Evolutionary conservation across 176 grass and related monocot species (phyloP).

Genomic region (Areca catechu): DNA sequence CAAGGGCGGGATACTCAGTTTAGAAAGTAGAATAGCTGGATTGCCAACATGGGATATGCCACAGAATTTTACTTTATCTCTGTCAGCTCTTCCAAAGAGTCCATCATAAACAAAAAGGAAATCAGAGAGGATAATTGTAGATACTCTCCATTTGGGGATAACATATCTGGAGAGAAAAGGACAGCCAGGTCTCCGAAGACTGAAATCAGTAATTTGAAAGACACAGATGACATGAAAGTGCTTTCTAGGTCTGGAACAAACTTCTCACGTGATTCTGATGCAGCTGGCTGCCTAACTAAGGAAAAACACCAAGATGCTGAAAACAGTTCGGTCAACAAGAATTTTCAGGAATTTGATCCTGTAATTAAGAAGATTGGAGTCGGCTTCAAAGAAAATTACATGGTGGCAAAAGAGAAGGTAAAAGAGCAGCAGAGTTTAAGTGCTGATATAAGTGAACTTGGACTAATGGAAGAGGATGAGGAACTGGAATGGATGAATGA

Average conservation of each 20-base stretch:
- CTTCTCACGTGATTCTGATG: neutral
- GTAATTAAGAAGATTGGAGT: conserved; percentile 12
- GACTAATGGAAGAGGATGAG: neutral
- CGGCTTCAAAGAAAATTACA: conserved; percentile 32
- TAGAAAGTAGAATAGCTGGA: conserved; percentile 1
- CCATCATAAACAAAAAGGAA: conserved; percentile 1
- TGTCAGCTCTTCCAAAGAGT: neutral
- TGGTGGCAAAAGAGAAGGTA: conserved; percentile 19
- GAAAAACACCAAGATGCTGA: conserved; percentile 3
- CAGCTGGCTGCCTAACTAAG: neutral
- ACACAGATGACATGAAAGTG: neutral
- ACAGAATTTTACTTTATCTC: neutral
- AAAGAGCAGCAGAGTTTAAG: conserved; percentile 13
- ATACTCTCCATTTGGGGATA: neutral
- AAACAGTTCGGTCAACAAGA: conserved; percentile 17
- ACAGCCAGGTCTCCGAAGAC: neutral
- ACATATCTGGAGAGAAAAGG: conserved; percentile 7
- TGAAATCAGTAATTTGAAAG: neutral
- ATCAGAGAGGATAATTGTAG: no score
- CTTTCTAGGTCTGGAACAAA: neutral
- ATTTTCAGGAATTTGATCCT: conserved; percentile 18
- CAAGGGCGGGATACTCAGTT: neutral
- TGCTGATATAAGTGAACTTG: conserved; percentile 11
- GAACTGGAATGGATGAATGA: conserved; percentile 34
- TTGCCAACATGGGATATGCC: neutral